A percentile compares a stretch with the other conserved stretches of the same genome.
These are phyloP conservation scores for Hymenoscyphus linearis DNA, from an alignment of 2,329 filamentous ascomycete genomes.

Conservation along the genomic window DNA sequence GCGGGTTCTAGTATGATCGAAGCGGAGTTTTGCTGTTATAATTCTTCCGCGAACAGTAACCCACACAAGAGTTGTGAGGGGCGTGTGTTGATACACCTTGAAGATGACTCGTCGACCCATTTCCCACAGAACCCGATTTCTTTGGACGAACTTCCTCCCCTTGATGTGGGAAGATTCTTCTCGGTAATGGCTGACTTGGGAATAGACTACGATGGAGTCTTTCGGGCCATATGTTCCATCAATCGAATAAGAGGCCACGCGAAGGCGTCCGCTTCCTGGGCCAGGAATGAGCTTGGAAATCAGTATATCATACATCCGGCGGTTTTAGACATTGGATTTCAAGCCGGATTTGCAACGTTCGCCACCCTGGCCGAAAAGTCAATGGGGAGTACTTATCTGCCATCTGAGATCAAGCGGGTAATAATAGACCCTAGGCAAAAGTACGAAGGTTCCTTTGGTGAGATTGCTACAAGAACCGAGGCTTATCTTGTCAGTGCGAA, in stretches of 20 bases:
- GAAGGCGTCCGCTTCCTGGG: neutral
- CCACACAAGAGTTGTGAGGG: neutral
- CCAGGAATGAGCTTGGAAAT: neutral
- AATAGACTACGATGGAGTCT: neutral
- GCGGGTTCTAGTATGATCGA: no score
- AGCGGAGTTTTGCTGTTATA: neutral
- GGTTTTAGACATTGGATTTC: conserved; percentile 51
- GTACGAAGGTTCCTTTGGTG: no score
- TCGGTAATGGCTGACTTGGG: neutral
- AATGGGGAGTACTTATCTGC: conserved; percentile 15
- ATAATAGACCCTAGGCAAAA: no score
- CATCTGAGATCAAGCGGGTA: no score
- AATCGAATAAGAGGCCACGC: conserved; percentile 10
- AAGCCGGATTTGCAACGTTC: conserved; percentile 39
- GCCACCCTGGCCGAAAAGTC: conserved; percentile 13
- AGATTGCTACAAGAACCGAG: no score
- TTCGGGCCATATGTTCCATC: neutral
- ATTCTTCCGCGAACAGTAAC: neutral
- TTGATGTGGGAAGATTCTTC: no score
- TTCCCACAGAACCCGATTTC: neutral
- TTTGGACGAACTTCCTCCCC: conserved; percentile 2
- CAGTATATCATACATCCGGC: conserved; percentile 42
- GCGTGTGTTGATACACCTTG: neutral
- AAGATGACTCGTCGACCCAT: neutral
- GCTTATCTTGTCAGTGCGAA: no score